Conservation (phyloP, 208 protist genomes). For the Wallacemonas rigidus region DNA sequence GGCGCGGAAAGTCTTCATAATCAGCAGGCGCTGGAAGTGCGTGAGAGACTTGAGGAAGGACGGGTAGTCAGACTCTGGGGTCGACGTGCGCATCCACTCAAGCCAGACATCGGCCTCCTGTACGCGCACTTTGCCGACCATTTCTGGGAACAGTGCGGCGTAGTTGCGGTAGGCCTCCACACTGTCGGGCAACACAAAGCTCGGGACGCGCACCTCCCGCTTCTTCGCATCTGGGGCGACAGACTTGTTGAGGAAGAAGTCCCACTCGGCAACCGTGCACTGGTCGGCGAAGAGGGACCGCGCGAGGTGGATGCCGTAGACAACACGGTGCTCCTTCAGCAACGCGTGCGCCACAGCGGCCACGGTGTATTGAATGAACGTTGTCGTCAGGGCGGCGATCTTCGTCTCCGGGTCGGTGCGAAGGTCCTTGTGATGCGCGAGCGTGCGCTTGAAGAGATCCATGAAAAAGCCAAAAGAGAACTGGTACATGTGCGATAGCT, state of each 20-base stretch:
- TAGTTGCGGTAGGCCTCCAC: constrained; percentile 77
- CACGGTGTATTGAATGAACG: constrained; percentile 87
- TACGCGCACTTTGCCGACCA: constrained; percentile 70
- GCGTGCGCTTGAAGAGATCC: constrained; percentile 71
- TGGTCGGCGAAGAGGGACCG: constrained; percentile 70
- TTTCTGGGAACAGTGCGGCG: constrained; percentile 71
- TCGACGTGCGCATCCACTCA: constrained; percentile 87
- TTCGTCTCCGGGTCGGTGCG: constrained; percentile 86
- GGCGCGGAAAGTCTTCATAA: constrained; percentile 95
- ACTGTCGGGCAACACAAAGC: constrained; percentile 89
- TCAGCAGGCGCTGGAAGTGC: constrained; percentile 94
- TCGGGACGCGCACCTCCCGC: constrained; percentile 74
- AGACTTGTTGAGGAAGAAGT: constrained; percentile 90
- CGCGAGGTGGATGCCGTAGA: constrained; percentile 95
- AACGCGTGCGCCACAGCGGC: constrained; percentile 85
- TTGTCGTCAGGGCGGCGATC: constrained; percentile 71
- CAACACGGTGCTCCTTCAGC: constrained; percentile 96
- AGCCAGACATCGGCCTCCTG: constrained; percentile 92
- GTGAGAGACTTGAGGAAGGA: constrained; percentile 82
- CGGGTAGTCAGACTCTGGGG: constrained; percentile 90
- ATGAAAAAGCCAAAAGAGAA: constrained; percentile 95
- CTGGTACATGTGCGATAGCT: constrained; percentile 98
- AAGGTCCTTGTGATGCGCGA: constrained; percentile 64
- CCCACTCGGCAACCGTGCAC: constrained; percentile 88
- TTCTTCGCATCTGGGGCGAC: constrained; percentile 61